Percentiles rank a stretch among this genome's conserved stretches.
Evolutionary conservation across 768 basidiomycete genomes (phyloP).

Genomic region (Gloeopeniophorella convolvens): DNA sequence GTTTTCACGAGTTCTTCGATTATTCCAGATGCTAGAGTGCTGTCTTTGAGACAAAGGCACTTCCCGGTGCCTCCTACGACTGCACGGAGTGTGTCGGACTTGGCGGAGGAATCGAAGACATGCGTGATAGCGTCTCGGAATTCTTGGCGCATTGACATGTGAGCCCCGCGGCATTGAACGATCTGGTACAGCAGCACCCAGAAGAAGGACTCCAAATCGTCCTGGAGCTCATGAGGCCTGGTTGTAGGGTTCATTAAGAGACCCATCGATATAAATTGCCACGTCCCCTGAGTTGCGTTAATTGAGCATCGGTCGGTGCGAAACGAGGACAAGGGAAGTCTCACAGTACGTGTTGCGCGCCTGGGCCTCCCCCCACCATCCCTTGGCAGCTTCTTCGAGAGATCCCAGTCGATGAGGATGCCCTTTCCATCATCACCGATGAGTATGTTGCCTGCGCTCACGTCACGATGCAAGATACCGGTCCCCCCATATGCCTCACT

Average conservation of each 20-base stretch:
- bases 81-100: no score
- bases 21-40: no score
- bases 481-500: neutral
- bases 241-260: neutral
- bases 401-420: constrained; percentile 5
- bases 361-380: neutral
- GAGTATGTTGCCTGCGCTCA: constrained; percentile 1
- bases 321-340: neutral
- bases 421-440: neutral
- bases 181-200: constrained; percentile 9
- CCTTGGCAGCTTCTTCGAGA: neutral
- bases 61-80: no score
- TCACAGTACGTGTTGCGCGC: neutral
- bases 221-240: constrained; percentile 5
- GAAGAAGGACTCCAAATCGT: constrained; percentile 20
- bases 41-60: no score
- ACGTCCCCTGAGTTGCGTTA: constrained; percentile 18
- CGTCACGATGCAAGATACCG: constrained; percentile 3
- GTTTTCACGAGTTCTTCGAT: neutral
- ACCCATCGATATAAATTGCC: constrained; percentile 17
- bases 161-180: neutral
- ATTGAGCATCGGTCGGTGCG: no score
- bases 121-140: neutral
- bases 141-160: neutral
- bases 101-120: neutral